Conservation (phyloP, 1,284 basidiomycete species). For the Cryptococcus sp. region DNA sequence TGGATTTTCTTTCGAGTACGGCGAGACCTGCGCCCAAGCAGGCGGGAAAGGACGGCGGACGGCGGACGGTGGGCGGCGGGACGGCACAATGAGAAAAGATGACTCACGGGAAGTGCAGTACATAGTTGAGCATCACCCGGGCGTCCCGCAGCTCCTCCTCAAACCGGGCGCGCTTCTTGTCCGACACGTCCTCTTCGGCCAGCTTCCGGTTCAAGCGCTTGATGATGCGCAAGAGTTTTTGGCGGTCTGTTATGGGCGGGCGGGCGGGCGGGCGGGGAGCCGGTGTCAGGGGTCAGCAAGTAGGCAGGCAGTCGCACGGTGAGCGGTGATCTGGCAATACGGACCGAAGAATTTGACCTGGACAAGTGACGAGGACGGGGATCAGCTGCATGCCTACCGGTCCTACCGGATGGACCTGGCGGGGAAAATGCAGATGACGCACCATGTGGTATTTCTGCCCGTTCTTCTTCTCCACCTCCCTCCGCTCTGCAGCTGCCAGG, state of each 20-base stretch:
- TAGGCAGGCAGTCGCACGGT: neutral
- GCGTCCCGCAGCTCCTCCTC: conserved; percentile 58
- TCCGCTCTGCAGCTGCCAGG: conserved; percentile 60
- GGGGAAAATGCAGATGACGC: conserved; percentile 9
- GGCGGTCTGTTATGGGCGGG: conserved; percentile 58
- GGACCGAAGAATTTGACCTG: conserved; percentile 79
- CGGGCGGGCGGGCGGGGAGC: neutral
- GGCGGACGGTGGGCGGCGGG: neutral
- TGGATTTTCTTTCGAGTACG: too few relatives aligned
- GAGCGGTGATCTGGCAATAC: conserved; percentile 30
- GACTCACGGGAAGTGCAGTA: conserved; percentile 60
- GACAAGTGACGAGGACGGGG: neutral
- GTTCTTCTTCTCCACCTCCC: conserved; percentile 65
- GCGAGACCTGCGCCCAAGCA: neutral
- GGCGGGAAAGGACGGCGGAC: neutral
- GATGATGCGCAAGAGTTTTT: conserved; percentile 73
- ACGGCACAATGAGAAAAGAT: neutral
- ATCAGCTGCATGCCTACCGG: neutral
- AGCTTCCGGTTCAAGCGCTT: conserved; percentile 59
- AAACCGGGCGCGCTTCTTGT: conserved; percentile 51
- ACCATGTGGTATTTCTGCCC: conserved; percentile 73
- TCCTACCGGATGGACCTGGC: neutral
- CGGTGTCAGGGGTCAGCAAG: neutral
- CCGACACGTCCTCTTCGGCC: conserved; percentile 32
- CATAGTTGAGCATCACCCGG: conserved; percentile 75